phyloP scores from a whole-genome alignment of 139 green algal genomes.

The Chlamydomonas incerta region DNA sequence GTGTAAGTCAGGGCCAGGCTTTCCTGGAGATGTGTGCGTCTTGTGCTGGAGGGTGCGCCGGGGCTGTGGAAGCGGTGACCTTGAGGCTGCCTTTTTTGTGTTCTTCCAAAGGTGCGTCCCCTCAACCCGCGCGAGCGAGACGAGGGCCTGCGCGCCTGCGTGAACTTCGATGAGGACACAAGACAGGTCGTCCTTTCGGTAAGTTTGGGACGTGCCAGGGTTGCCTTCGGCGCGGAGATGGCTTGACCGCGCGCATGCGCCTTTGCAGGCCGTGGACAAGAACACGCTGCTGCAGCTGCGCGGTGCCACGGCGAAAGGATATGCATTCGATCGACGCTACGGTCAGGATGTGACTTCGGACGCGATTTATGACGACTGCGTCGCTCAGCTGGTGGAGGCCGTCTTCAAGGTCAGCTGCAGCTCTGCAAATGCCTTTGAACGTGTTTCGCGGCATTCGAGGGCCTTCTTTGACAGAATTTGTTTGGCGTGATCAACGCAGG shows the following conservation, averaged over 20 bases:
- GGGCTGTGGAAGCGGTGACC: no score
- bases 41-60: no score
- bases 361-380: conserved; percentile 70
- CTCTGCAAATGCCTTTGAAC: neutral
- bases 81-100: neutral
- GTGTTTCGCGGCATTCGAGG: neutral
- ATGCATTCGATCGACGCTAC: conserved; percentile 73
- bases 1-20: conserved; percentile 53
- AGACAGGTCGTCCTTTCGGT: conserved; percentile 77
- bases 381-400: conserved; percentile 67
- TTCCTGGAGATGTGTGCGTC: no score
- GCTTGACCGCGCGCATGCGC: neutral
- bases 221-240: neutral
- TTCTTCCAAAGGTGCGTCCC: conserved; percentile 66
- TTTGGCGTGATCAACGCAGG: conserved; percentile 42
- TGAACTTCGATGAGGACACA: conserved; percentile 72
- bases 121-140: conserved; percentile 65
- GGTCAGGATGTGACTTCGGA: conserved; percentile 60
- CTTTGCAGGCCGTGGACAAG: conserved; percentile 72
- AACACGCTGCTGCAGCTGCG: conserved; percentile 71
- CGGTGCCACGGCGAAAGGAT: conserved; percentile 66
- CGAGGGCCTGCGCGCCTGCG: conserved; percentile 67
- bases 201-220: neutral
- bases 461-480: neutral
- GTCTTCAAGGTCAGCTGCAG: conserved; percentile 64